Evolutionary conservation across 331 rosid species (phyloP), one percentile per base, ranked within the genome.

Genomic region (Pyracantha coccinea): DNA sequence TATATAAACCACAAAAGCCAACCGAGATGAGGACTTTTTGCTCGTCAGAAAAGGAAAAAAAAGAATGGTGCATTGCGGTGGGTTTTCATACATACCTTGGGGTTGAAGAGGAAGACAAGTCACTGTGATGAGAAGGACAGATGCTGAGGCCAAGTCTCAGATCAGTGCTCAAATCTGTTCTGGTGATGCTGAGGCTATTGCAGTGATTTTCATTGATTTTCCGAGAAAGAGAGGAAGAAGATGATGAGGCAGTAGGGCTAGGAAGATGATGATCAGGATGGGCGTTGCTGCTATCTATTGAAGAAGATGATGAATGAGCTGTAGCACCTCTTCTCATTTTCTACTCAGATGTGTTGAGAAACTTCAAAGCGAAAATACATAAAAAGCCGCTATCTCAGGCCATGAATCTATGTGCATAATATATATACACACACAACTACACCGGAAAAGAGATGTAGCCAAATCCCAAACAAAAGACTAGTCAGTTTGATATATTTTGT

Each of bases 91-190:
- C 23, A 35, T 21, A 72, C 76, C 76, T 38, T 38, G 76, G 76
- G 55, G 67, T 35, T 59, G 76, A 72, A 72, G 76, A 59, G 58
- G 76, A 72, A 38, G 76, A 72, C 76, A 72, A 59, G 68, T 72
- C 68, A 72, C 25, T 58, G 16, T 72, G 68, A 59, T 9, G 41
- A 58, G 68, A 72, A 7, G 76, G 7, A 24, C 68, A 72, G 25
- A 72, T 35, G 58, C 68, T 72, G 4, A 72, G 76, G 76, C 76
- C 76, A 72, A 72, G 76, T 58, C 76, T 72, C 4, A 72, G 68
- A 72, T 72, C 76, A 72, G 76, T 72, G 68, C 76, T 38, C 58
- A 72, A 72, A 72, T 72, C 68, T 38, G 38, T 24, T 35, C 75
- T 72, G 41, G 54, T 24, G 67, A 10, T 0, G 59, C 67, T 72